Conservation (phyloP, 2,329 filamentous ascomycete genomes). For the Penicillium fuscoglaucum region DNA sequence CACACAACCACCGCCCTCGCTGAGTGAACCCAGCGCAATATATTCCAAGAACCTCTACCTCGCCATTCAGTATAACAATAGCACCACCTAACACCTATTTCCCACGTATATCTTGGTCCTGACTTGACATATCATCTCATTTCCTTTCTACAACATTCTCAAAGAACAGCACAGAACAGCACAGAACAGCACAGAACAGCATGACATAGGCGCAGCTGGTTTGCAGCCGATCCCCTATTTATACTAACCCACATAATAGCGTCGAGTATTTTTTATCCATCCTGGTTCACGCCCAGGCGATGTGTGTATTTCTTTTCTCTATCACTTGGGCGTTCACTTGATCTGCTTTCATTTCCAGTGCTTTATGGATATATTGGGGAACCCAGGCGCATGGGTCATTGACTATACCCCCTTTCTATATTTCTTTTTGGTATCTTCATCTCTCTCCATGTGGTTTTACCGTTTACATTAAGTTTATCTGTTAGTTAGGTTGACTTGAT, state of each 20-base stretch:
- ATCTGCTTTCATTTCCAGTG: background rate
- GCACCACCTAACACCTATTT: background rate
- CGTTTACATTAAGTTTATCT: background rate
- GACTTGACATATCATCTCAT: background rate
- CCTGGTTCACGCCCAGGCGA: background rate
- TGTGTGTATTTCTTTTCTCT: background rate
- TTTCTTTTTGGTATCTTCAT: background rate
- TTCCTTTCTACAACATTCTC: background rate
- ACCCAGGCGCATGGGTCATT: conserved; percentile 10
- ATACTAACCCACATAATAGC: conserved; percentile 14
- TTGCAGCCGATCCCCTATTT: background rate
- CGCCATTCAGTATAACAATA: background rate
- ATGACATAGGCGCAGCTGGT: conserved; percentile 6
- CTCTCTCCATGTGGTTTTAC: background rate
- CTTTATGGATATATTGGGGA: conserved; percentile 3
- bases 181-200: conserved; percentile 1
- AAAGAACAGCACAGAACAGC: background rate
- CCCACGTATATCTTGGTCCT: conserved; percentile 4
- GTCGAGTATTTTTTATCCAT: background rate
- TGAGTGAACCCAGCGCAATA: background rate
- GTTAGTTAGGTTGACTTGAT: background rate
- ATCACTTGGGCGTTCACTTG: background rate
- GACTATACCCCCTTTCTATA: background rate
- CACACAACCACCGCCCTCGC: background rate
- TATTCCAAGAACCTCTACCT: background rate